These are phyloP conservation scores for Mycena citricolor DNA, from an alignment of 1,284 basidiomycete species.

Conservation along the genomic window DNA sequence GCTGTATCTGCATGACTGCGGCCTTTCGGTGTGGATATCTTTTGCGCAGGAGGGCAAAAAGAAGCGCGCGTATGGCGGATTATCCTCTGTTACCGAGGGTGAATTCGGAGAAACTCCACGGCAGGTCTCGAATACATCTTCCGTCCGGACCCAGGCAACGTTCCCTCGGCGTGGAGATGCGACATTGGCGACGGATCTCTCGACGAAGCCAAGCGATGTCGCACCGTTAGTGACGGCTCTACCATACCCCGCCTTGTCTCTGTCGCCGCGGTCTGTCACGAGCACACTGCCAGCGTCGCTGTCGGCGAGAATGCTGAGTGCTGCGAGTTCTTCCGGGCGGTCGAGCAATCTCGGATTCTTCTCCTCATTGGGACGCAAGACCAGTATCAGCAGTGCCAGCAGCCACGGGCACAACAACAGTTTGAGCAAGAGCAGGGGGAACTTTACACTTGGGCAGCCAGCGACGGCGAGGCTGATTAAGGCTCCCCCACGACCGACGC, in stretches of 20 bases:
- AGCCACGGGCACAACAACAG: constrained; percentile 21
- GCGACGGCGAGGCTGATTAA: constrained; percentile 43
- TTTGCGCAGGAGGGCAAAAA: too few relatives aligned
- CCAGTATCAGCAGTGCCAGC: constrained; percentile 40
- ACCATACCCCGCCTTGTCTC: constrained; percentile 70
- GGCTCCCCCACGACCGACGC: constrained; percentile 38
- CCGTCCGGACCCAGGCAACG: constrained; percentile 53
- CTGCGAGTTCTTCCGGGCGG: constrained; percentile 40
- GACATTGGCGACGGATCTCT: constrained; percentile 71
- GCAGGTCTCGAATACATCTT: constrained; percentile 70
- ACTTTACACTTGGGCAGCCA: constrained; percentile 26
- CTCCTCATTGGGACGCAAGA: constrained; percentile 69
- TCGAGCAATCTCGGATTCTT: constrained; percentile 60
- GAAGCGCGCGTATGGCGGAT: too few relatives aligned
- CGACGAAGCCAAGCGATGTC: constrained; percentile 37
- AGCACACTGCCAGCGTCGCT: constrained; percentile 35
- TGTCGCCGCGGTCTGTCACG: constrained; percentile 29
- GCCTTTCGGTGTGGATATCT: constrained; percentile 74
- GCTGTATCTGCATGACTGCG: constrained; percentile 74
- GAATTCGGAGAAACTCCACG: too few relatives aligned
- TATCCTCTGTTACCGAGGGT: too few relatives aligned
- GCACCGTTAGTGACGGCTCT: constrained; percentile 48
- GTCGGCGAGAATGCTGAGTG: constrained; percentile 38
- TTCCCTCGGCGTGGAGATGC: constrained; percentile 79
- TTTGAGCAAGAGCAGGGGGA: too few relatives aligned